Base-by-base conservation (phyloP, 2,329 filamentous ascomycete genomes). In the Talaromyces sp. region DNA sequence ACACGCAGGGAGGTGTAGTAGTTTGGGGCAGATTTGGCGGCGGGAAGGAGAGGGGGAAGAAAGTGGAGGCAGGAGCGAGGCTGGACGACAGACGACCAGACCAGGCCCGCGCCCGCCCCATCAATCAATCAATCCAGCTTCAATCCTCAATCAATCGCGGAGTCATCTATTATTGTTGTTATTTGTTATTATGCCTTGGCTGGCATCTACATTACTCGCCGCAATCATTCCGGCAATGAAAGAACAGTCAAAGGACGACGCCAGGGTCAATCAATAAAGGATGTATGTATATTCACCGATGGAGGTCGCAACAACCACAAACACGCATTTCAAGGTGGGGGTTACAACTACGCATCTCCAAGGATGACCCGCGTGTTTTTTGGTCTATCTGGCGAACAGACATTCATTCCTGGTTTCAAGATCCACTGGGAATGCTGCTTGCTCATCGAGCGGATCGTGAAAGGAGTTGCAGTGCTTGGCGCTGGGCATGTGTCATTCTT, bases 11-110 rank as follows among this genome's bases (percentile, higher is more conserved):
- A 27, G 56, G 31, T 13, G 21, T 19, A 46, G 26, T 27, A 27
- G 26, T 41, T 21, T 41, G 61, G 61, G 58, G 58, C 52, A 52
- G 29, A 53, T 50, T 53, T 46, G 58, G 62, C 46, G 60, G 56
- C 49, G 61, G 58, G 59, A 63, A 59, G 64, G 58, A 58, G 53
- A 58, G 51, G 55, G 57, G 62, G 58, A 52, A 38, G 21, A 52
- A 31, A 53, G 64, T 53, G 46, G 49, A 58, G 56, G 56, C 32
- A 58, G 43, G 55, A 56, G 55, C 11, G 41, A 56, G 51, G 51
- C 55, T 57, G 27, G 35, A 19, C 43, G 19, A 19, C 43, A 24
- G 54, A 19, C 31, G 26, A 27, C 26, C 26, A 27, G 26, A 27
- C 26, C 26, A 27, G 26, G 26, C 26, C 26, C 26, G n/a, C 41